A percentile compares a stretch with the other conserved stretches of the same genome.
phyloP scores from a whole-genome alignment of 768 basidiomycete species.

The Kwoniella europaea region DNA sequence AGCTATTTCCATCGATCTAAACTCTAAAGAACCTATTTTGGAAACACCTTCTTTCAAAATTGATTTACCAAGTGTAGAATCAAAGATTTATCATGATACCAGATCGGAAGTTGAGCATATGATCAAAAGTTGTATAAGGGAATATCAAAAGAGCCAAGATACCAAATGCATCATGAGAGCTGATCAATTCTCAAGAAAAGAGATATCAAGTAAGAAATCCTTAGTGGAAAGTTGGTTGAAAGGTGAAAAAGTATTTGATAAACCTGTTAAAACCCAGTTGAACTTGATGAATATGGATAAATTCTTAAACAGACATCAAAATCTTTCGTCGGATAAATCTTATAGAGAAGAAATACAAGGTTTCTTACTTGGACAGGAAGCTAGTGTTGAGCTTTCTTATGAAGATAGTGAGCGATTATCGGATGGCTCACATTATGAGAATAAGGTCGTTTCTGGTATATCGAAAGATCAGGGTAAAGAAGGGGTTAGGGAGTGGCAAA shows the following conservation, averaged over 20 bases:
- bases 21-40: not conserved
- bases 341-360: not conserved
- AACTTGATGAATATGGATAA: not conserved
- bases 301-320: not conserved
- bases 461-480: not conserved
- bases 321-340: not conserved
- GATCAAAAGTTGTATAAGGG: not conserved
- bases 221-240: not conserved
- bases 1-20: not conserved
- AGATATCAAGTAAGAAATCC: not conserved
- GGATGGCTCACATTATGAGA: not conserved
- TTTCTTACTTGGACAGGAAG: not conserved
- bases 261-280: not conserved
- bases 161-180: not conserved
- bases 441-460: not conserved
- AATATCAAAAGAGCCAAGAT: not conserved
- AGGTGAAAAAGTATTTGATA: not conserved
- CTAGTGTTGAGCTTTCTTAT: not conserved
- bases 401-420: not conserved
- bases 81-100: not conserved
- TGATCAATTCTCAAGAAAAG: not conserved
- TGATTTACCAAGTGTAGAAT: not conserved
- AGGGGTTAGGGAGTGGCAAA: not conserved
- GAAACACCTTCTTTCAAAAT: not conserved
- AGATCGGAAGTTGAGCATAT: not conserved